These are phyloP conservation scores for Viola pubescens DNA, from an alignment of 441 rosid genomes.

Conservation along the genomic window DNA sequence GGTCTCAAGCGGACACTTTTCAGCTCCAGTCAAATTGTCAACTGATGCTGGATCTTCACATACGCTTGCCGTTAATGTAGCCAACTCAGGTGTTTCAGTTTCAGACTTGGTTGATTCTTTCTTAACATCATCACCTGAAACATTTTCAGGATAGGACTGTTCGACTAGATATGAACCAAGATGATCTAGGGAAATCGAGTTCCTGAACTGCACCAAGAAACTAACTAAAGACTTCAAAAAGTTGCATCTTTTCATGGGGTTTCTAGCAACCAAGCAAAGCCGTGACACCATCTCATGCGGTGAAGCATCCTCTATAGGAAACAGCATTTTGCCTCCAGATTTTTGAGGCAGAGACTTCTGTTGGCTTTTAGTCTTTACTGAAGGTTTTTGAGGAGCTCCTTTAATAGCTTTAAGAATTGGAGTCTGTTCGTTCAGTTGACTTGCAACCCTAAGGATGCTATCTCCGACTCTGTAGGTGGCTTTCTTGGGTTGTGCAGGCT, in stretches of 20 bases:
- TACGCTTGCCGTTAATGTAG: constrained; percentile 14
- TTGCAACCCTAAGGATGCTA: constrained; percentile 53
- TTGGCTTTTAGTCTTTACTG: constrained; percentile 21
- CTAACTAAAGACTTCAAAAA: constrained; percentile 18
- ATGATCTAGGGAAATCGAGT: constrained; percentile 29
- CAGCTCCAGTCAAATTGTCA: constrained; percentile 13
- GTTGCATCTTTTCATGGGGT: constrained; percentile 22
- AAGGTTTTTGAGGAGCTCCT: constrained; percentile 17
- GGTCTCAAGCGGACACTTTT: constrained; percentile 3
- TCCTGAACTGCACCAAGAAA: constrained; percentile 36
- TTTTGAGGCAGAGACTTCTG: constrained; percentile 21
- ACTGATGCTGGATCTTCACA: constrained; percentile 16
- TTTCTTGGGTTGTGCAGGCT: constrained; percentile 30
- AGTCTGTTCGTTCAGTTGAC: constrained; percentile 40
- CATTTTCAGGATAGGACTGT: constrained; percentile 21
- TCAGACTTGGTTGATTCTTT: constrained; percentile 25
- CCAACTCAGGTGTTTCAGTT: constrained; percentile 22
- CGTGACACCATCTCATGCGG: constrained; percentile 30
- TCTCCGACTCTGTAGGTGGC: constrained; percentile 45
- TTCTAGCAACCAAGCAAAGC: constrained; percentile 32
- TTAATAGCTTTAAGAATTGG: constrained; percentile 27
- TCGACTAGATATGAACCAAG: constrained; percentile 12
- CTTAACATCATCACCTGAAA: constrained; percentile 15
- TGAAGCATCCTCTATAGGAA: constrained; percentile 22
- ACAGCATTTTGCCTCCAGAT: constrained; percentile 18